These are phyloP conservation scores for Pecoramyces ruminantium DNA, from an alignment of 192 early-diverging fungal species.

Conservation along the genomic window DNA sequence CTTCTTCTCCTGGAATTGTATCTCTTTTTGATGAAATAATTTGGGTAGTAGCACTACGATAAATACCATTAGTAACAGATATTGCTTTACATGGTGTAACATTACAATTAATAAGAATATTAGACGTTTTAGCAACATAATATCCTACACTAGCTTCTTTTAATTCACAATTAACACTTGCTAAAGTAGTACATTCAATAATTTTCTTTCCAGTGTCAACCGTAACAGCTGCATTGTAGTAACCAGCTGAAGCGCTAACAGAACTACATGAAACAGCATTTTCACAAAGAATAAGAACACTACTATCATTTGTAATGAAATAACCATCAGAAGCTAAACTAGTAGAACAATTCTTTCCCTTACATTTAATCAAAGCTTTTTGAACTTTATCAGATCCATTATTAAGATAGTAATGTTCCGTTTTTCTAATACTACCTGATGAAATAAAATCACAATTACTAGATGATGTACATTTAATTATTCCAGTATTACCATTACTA, in stretches of 20 bases:
- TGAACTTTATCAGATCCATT: background rate
- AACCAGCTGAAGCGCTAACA: background rate
- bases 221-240: background rate
- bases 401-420: background rate
- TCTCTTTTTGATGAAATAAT: background rate
- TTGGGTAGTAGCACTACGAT: background rate
- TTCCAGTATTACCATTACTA: background rate
- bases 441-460: background rate
- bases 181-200: background rate
- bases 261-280: background rate
- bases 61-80: background rate
- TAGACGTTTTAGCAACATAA: background rate
- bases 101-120: background rate
- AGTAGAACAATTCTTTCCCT: background rate
- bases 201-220: background rate
- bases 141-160: background rate
- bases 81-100: background rate
- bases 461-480: background rate
- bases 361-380: background rate
- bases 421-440: background rate
- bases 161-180: background rate
- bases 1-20: background rate
- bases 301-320: background rate
- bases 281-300: background rate
- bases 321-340: background rate